Percentiles rank a stretch among this genome's conserved stretches.
Conservation (phyloP, 1,284 basidiomycete species). For the Cryptococcus hybrid region DNA sequence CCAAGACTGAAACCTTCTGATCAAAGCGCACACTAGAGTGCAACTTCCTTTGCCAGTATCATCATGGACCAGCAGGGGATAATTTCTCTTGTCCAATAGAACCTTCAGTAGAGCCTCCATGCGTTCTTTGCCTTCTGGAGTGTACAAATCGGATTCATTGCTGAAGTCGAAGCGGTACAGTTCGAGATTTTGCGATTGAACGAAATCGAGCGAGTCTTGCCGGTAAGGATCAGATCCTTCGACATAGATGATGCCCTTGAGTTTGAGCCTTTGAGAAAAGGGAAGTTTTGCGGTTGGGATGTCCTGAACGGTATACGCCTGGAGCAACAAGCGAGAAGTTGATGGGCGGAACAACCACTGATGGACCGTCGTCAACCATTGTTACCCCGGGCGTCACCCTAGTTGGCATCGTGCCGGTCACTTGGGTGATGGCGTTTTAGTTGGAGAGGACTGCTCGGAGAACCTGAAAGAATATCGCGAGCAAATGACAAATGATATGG, state of each 20-base stretch:
- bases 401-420: no score
- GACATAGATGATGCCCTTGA: conserved; percentile 46
- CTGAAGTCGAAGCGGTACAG: conserved; percentile 37
- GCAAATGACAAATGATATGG: no score
- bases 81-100: conserved; percentile 39
- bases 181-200: conserved; percentile 21
- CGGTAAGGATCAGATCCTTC: conserved; percentile 32
- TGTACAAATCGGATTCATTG: conserved; percentile 22
- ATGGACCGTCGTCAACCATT: no score
- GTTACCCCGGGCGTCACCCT: no score
- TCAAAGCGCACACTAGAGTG: conserved; percentile 37
- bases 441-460: conserved; percentile 17
- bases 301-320: conserved; percentile 46
- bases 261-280: conserved; percentile 32
- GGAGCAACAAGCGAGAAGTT: conserved; percentile 51
- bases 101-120: conserved; percentile 29
- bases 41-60: conserved; percentile 45
- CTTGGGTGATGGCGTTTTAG: conserved; percentile 5
- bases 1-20: conserved; percentile 43
- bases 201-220: conserved; percentile 39
- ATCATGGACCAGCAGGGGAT: conserved; percentile 45
- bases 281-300: conserved; percentile 41
- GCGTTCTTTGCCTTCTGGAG: conserved; percentile 2
- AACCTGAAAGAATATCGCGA: no score
- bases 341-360: conserved; percentile 48